Percentiles rank a stretch among this genome's conserved stretches.
Evolutionary conservation across 1,284 basidiomycete species (phyloP).

Genomic region (Sparassis latifolia): DNA sequence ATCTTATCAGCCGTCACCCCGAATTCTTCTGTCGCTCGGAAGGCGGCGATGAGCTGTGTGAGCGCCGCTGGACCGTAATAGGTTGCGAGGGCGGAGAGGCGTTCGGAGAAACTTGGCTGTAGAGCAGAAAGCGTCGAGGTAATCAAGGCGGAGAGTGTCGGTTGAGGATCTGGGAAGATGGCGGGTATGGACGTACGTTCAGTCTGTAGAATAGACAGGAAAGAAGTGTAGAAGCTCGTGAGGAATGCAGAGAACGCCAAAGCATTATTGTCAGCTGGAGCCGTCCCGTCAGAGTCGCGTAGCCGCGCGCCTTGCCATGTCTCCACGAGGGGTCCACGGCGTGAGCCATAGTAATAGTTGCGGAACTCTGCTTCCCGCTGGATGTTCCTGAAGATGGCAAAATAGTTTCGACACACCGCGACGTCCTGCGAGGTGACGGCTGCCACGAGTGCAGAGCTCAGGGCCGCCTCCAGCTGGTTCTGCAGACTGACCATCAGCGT

Average conservation of each 20-base stretch:
- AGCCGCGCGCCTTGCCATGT: conserved; percentile 61
- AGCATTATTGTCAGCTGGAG: conserved; percentile 19
- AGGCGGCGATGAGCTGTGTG: conserved; percentile 62
- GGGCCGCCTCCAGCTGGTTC: conserved; percentile 87
- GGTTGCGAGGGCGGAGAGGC: conserved; percentile 62
- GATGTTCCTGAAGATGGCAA: conserved; percentile 83
- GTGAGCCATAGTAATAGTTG: conserved; percentile 87
- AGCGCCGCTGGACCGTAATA: conserved; percentile 59
- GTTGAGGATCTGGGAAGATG: conserved; percentile 76
- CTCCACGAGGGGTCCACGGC: conserved; percentile 56
- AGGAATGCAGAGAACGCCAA: conserved; percentile 60
- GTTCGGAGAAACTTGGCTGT: conserved; percentile 73
- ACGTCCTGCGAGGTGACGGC: conserved; percentile 76
- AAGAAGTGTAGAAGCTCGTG: conserved; percentile 64
- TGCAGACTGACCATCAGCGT: conserved; percentile 84
- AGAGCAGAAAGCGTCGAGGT: conserved; percentile 73
- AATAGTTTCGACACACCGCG: conserved; percentile 68
- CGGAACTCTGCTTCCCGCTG: conserved; percentile 87
- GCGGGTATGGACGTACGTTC: conserved; percentile 72
- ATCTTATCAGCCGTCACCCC: conserved; percentile 65
- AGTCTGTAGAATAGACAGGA: conserved; percentile 57
- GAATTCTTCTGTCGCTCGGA: conserved; percentile 77
- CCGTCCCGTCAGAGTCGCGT: conserved; percentile 38
- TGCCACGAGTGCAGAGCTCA: conserved; percentile 80
- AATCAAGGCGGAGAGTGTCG: conserved; percentile 74